Evolutionary conservation across 768 basidiomycete species (phyloP).

Genomic region (Polyporus arcularius): DNA sequence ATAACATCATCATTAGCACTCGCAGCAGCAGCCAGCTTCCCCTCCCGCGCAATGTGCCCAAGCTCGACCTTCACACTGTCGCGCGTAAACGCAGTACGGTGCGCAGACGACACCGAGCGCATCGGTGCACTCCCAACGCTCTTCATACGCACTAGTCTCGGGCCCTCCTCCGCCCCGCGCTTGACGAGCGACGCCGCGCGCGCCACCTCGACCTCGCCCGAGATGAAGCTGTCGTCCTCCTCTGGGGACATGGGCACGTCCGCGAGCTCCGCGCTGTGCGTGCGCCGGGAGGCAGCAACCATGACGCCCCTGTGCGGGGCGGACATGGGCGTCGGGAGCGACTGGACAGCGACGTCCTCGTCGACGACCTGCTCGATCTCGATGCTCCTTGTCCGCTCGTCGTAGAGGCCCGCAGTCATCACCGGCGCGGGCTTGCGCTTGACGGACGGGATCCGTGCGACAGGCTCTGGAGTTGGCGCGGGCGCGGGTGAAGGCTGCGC

Average conservation of each 20-base stretch:
- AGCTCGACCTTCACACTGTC: slow-evolving; percentile 22
- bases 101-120: slow-evolving; percentile 18
- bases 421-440: slow-evolving; percentile 10
- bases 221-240: neutral
- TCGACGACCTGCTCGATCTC: slow-evolving; percentile 4
- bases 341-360: slow-evolving; percentile 11
- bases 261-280: neutral
- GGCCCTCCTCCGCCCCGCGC: neutral
- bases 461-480: neutral
- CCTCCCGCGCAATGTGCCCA: slow-evolving; percentile 4
- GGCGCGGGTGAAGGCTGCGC: neutral
- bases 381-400: neutral
- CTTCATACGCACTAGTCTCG: slow-evolving; percentile 15
- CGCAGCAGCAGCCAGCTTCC: neutral
- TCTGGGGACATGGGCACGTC: neutral
- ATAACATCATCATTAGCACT: neutral
- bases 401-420: neutral
- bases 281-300: neutral
- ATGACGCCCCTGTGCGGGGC: slow-evolving; percentile 7
- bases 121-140: slow-evolving; percentile 21
- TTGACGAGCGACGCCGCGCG: slow-evolving; percentile 1
- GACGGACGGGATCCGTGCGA: slow-evolving; percentile 4
- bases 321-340: slow-evolving; percentile 21
- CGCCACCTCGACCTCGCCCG: slow-evolving; percentile 6
- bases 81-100: slow-evolving; percentile 14